Evolutionary conservation across 2,329 filamentous ascomycete species (phyloP).

Genomic region (Mollisiaceae sp.): DNA sequence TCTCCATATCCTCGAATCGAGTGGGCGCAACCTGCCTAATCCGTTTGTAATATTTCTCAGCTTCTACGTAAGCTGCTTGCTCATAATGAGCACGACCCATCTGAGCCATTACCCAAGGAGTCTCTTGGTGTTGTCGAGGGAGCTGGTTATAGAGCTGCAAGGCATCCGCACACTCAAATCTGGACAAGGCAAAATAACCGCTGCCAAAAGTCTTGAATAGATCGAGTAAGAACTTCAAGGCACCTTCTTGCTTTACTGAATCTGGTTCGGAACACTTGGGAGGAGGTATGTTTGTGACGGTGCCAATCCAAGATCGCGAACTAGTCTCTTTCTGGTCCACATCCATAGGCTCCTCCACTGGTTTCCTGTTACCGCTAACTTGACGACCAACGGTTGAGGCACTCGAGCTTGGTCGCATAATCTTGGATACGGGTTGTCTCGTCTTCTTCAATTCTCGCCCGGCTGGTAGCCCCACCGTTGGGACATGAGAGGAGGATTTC

Average conservation of each 20-base stretch:
- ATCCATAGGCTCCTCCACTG: slow-evolving; percentile 71
- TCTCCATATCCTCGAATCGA: slow-evolving; percentile 91
- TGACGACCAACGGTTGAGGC: slow-evolving; percentile 79
- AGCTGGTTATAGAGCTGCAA: slow-evolving; percentile 75
- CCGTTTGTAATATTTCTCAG: slow-evolving; percentile 83
- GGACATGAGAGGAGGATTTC: slow-evolving; percentile 52
- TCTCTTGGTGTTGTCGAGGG: slow-evolving; percentile 78
- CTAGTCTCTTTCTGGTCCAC: slow-evolving; percentile 68
- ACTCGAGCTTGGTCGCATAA: slow-evolving; percentile 69
- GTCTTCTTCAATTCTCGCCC: slow-evolving; percentile 83
- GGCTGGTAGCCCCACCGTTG: slow-evolving; percentile 63
- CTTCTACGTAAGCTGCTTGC: slow-evolving; percentile 82
- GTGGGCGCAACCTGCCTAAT: slow-evolving; percentile 82
- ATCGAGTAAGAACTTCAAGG: slow-evolving; percentile 77
- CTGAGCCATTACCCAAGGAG: slow-evolving; percentile 90
- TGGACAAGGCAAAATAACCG: slow-evolving; percentile 78
- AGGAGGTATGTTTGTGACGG: slow-evolving; percentile 35
- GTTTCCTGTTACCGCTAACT: slow-evolving; percentile 89
- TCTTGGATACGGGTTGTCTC: slow-evolving; percentile 71
- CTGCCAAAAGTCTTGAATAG: slow-evolving; percentile 81
- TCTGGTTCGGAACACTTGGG: slow-evolving; percentile 52
- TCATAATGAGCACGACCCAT: slow-evolving; percentile 93
- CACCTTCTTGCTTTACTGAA: slow-evolving; percentile 71
- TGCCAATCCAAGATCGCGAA: slow-evolving; percentile 32
- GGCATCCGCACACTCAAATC: slow-evolving; percentile 80